Base-by-base conservation (phyloP, 164 flowering plant genomes). In the Magnolia sinica region DNA sequence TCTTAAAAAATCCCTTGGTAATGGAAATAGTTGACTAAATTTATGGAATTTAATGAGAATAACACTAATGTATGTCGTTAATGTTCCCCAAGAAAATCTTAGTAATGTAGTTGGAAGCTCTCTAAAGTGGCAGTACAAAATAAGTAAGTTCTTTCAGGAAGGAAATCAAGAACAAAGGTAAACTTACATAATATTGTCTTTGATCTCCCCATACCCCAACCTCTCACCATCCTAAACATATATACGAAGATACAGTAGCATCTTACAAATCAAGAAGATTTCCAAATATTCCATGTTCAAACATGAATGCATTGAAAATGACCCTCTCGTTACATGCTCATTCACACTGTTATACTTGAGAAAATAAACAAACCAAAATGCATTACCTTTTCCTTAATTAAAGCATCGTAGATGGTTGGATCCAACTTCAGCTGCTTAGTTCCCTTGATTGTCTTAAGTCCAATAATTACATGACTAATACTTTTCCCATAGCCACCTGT, bases 401-500 rank as follows among this genome's bases (percentile, higher is more conserved):
- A 83, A 69, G 98, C 99, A 89, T 94, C 98, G 84, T 96, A 96
- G 65, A 96, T 94, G 29, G 96, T 94, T 8, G 99, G 98, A 72
- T 96, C 99, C 86, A 96, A 80, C 89, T 93, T 96, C 86, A 96
- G 82, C 80, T 96, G 99, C 81, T 96, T 96, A 70, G 98, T 96
- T 82, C 99, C 99, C 83, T 93, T 96, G 69, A 92, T 97, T 78
- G 98, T 94, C 84, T 96, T 96, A 19, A 96, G 83, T 78, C 98
- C 98, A 80, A 96, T 94, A 72, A 94, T 89, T 29, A 94, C 98
- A 86, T 93, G 95, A 81, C 93, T 93, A 76, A 94, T 94, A 83
- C 92, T 92, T 88, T 94, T 96, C 64, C 95, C 98, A 85, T 94
- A 96, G 59, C 99, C 99, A 78, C 99, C 99, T 2, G 96, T 88